Evolutionary conservation across 371 early-diverging fungal genomes (phyloP), one percentile per base, ranked within the genome.

Genomic region (Capillidium heterosporum): DNA sequence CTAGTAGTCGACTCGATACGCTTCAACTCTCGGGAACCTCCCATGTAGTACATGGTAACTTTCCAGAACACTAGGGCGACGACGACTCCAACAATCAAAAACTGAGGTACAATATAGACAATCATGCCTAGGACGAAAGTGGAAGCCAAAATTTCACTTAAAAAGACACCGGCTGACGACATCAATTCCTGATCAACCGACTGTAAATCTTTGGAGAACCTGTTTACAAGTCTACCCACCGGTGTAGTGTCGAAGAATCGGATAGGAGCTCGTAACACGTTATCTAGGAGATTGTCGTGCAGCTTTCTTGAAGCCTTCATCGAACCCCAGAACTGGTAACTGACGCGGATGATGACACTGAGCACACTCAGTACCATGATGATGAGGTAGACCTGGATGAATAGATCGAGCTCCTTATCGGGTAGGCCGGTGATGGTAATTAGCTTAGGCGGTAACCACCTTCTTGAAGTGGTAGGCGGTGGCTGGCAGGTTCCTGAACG

Each of bases 241-340:
- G 94, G 95, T 11, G 91, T 94, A 23, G 72, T 79, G 48, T 93
- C 92, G 62, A 88, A 90, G 70, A 90, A 91, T 19, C 82, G 71
- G 28, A 89, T 68, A 24, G 73, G 76, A 1, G 85, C 82, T 8
- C 71, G 71, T 51, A 84, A 61, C 11, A 84, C 70, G 1, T 75
- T 63, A 3, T 59, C 57, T 54, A 85, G 57, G 4, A 81, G 62
- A 40, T 62, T 56, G 39, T 64, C 71, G 57, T 83, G 75, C 17
- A 78, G 58, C 0, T n/a, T n/a, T n/a, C n/a, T n/a, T n/a, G 74
- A 71, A 1, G 77, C 76, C 10, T 63, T 55, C 15, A 79, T 60
- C 0, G 72, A 68, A 7, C 75, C 76, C 42, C 61, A 62, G 54
- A 64, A 64, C 60, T 65, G 65, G 60, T 58, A 40, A 26, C 35